These are phyloP conservation scores for Penicillium salamii DNA, from an alignment of 495 filamentous ascomycete genomes.

Conservation along the genomic window DNA sequence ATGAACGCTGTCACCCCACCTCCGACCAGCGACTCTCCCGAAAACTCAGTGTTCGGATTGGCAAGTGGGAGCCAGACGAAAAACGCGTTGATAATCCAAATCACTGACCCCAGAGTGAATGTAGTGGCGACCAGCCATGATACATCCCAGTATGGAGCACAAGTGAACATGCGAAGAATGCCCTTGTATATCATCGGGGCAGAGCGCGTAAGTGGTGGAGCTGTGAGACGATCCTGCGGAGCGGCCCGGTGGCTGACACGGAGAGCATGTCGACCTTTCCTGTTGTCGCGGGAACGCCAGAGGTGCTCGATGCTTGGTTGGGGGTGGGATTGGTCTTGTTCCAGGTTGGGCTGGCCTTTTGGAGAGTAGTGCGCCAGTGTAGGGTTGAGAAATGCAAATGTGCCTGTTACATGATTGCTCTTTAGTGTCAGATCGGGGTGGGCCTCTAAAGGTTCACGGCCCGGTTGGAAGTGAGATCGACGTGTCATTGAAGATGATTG, in stretches of 20 bases:
- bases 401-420: constrained; percentile 17
- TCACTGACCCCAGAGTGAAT: constrained; percentile 61
- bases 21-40: constrained; percentile 45
- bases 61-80: constrained; percentile 63
- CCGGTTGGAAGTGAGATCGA: constrained; percentile 16
- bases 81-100: constrained; percentile 69
- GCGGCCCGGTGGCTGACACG: constrained; percentile 34
- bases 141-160: constrained; percentile 66
- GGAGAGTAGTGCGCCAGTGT: constrained; percentile 17
- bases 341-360: not conserved
- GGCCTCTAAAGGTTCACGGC: constrained; percentile 12
- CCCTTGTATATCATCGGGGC: constrained; percentile 36
- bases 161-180: constrained; percentile 53
- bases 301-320: constrained; percentile 31
- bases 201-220: constrained; percentile 45
- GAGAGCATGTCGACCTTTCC: constrained; percentile 65
- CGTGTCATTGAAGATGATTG: constrained; percentile 11
- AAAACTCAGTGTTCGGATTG: constrained; percentile 53
- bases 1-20: constrained; percentile 66
- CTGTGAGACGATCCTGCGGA: constrained; percentile 21
- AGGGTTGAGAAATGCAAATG: constrained; percentile 22
- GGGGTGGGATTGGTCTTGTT: constrained; percentile 2
- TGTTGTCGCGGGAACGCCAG: constrained; percentile 67
- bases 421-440: constrained; percentile 12
- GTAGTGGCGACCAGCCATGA: constrained; percentile 63